Evolutionary conservation across 2,329 filamentous ascomycete species (phyloP).

Genomic region (Aureobasidium sp.): DNA sequence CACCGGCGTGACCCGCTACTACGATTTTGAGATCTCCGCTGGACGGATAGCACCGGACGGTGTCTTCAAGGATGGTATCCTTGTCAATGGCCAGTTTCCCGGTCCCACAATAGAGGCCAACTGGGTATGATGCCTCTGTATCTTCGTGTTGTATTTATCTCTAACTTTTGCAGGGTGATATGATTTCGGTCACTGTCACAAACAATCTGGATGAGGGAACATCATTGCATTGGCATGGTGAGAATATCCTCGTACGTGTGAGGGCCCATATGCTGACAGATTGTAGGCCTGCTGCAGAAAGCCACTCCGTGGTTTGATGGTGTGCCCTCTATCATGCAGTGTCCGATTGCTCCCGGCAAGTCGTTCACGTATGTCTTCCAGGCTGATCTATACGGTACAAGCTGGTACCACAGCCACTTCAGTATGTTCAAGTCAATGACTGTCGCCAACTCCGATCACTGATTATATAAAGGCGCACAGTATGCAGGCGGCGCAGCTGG

Average conservation of each 20-base stretch:
- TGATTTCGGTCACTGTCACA: constrained; percentile 46
- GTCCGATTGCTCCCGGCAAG: constrained; percentile 44
- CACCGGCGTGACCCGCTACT: constrained; percentile 30
- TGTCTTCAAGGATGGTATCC: constrained; percentile 23
- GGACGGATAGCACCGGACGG: constrained; percentile 29
- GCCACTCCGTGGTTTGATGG: constrained; percentile 53
- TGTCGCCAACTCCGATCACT: background rate
- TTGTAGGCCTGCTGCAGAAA: constrained; percentile 34
- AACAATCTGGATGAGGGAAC: constrained; percentile 52
- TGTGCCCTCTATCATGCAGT: constrained; percentile 41
- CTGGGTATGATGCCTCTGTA: constrained; percentile 24
- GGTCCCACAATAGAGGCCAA: constrained; percentile 53
- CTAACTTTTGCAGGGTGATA: constrained; percentile 29
- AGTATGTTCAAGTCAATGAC: constrained; percentile 33
- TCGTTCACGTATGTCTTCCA: constrained; percentile 50
- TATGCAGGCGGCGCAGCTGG: constrained; percentile 40
- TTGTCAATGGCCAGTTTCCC: constrained; percentile 57
- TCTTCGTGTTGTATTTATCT: background rate
- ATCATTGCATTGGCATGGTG: constrained; percentile 55
- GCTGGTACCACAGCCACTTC: constrained; percentile 40
- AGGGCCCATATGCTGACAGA: background rate
- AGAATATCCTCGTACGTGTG: constrained; percentile 28
- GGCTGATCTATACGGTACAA: constrained; percentile 40
- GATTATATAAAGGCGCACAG: constrained; percentile 27
- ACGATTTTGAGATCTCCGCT: constrained; percentile 28